Evolutionary conservation across 352 stramenopile species (phyloP).

Genomic region (Globisporangium canariense): DNA sequence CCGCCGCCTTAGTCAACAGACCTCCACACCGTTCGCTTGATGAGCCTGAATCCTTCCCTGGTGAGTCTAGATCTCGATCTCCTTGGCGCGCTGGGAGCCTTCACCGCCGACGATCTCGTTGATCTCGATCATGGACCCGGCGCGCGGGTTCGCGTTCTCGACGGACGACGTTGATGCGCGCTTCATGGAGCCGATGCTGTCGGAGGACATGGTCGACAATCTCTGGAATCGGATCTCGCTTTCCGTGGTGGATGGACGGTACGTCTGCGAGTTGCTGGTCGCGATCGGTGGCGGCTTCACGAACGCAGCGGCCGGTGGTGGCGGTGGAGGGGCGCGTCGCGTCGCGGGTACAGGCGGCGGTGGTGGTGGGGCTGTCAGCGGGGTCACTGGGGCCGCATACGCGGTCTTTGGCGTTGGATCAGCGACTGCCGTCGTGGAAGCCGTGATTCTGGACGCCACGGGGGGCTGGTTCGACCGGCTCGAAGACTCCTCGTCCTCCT

Average conservation of each 20-base stretch:
- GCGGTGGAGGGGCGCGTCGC: constrained; percentile 10
- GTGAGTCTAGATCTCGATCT: constrained; percentile 21
- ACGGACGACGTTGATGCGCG: constrained; percentile 20
- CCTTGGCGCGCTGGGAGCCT: constrained; percentile 15
- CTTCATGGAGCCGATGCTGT: constrained; percentile 20
- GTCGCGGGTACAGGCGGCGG: not conserved
- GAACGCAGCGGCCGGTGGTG: constrained; percentile 11
- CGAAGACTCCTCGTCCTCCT: constrained; percentile 18
- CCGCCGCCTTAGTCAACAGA: too few relatives aligned
- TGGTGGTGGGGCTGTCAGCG: not conserved
- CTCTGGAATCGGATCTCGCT: constrained; percentile 18
- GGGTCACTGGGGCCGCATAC: constrained; percentile 4
- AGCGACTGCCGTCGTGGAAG: not conserved
- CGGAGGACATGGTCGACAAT: constrained; percentile 16
- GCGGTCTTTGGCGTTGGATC: not conserved
- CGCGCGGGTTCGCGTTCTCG: constrained; percentile 17
- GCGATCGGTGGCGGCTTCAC: constrained; percentile 5
- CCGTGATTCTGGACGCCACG: not conserved
- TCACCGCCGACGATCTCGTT: constrained; percentile 16
- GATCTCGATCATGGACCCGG: constrained; percentile 22
- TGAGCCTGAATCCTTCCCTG: not conserved
- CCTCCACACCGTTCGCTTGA: too few relatives aligned
- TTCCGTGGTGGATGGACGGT: constrained; percentile 15
- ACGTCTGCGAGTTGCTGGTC: constrained; percentile 1
- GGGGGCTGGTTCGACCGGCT: not conserved